Percentiles rank a stretch among this genome's conserved stretches.
These are phyloP conservation scores for Fusarium verrucosum DNA, from an alignment of 2,329 filamentous ascomycete genomes.

Conservation along the genomic window DNA sequence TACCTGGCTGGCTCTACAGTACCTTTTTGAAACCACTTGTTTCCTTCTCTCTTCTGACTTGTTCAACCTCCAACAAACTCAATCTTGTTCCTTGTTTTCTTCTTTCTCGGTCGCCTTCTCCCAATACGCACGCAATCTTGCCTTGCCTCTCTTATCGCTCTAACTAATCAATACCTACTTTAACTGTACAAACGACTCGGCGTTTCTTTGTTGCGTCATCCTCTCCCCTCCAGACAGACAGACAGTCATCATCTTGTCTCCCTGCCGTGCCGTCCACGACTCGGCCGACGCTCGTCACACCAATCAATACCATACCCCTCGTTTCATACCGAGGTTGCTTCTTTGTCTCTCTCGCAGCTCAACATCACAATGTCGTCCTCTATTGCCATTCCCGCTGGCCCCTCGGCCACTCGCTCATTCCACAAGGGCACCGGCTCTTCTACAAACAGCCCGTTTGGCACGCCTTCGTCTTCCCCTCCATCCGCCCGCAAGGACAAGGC, in stretches of 20 bases:
- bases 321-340: slow-evolving; percentile 26
- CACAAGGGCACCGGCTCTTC: slow-evolving; percentile 60
- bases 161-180: slow-evolving; percentile 8
- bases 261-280: slow-evolving; percentile 16
- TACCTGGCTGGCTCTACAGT: slow-evolving; percentile 12
- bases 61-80: slow-evolving; percentile 26
- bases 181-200: slow-evolving; percentile 6
- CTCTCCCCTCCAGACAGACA: slow-evolving; percentile 1
- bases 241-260: slow-evolving; percentile 6
- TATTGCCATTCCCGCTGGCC: slow-evolving; percentile 70
- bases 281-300: slow-evolving; percentile 22
- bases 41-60: slow-evolving; percentile 23
- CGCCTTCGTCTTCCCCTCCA: slow-evolving; percentile 64
- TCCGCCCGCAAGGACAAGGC: slow-evolving; percentile 59
- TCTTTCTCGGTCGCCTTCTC: slow-evolving; percentile 2
- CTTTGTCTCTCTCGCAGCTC: slow-evolving; percentile 10
- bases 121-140: neutral
- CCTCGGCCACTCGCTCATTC: slow-evolving; percentile 49
- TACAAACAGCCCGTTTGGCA: slow-evolving; percentile 53
- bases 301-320: slow-evolving; percentile 38
- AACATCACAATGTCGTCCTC: slow-evolving; percentile 67
- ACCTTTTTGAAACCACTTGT: slow-evolving; percentile 38
- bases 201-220: slow-evolving; percentile 39
- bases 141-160: slow-evolving; percentile 9
- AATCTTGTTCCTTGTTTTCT: slow-evolving; percentile 5